Conservation (phyloP, 1,284 basidiomycete genomes). For the Ceratobasidium sp. region DNA sequence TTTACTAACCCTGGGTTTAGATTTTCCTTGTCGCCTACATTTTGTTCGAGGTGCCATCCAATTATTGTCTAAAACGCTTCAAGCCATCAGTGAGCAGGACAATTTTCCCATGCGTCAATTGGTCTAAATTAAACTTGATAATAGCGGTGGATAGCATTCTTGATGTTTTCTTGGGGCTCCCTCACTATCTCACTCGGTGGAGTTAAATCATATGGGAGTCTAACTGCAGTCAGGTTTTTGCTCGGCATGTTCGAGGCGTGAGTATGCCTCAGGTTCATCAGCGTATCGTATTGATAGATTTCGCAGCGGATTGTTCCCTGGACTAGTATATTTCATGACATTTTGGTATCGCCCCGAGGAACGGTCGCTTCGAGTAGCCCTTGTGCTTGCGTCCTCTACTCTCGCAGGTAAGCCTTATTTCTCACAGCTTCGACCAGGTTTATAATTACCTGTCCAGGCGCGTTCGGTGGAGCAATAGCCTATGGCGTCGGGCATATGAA, state of each 20-base stretch:
- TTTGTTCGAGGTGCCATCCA: constrained; percentile 29
- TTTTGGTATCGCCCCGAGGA: constrained; percentile 54
- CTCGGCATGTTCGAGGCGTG: constrained; percentile 26
- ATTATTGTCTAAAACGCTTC: constrained; percentile 29
- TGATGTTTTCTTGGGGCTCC: constrained; percentile 23
- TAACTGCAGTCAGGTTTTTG: constrained; percentile 23
- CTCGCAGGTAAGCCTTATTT: constrained; percentile 5
- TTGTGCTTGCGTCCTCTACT: constrained; percentile 49
- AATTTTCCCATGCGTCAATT: background rate
- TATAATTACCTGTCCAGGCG: constrained; percentile 53
- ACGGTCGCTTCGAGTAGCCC: constrained; percentile 51
- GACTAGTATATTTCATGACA: constrained; percentile 45
- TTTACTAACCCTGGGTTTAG: background rate
- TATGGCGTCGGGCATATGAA: constrained; percentile 51
- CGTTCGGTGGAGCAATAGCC: constrained; percentile 55
- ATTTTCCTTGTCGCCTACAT: constrained; percentile 24
- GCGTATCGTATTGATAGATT: background rate
- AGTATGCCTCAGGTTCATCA: background rate
- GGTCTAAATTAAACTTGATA: no score
- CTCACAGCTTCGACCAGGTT: background rate
- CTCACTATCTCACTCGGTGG: constrained; percentile 16
- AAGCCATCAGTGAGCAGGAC: constrained; percentile 12
- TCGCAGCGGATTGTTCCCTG: constrained; percentile 18
- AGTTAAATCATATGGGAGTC: constrained; percentile 15
- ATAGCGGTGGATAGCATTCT: constrained; percentile 27